Conservation (phyloP, 192 early-diverging fungal genomes). For the Chytriomyces confervae region DNA sequence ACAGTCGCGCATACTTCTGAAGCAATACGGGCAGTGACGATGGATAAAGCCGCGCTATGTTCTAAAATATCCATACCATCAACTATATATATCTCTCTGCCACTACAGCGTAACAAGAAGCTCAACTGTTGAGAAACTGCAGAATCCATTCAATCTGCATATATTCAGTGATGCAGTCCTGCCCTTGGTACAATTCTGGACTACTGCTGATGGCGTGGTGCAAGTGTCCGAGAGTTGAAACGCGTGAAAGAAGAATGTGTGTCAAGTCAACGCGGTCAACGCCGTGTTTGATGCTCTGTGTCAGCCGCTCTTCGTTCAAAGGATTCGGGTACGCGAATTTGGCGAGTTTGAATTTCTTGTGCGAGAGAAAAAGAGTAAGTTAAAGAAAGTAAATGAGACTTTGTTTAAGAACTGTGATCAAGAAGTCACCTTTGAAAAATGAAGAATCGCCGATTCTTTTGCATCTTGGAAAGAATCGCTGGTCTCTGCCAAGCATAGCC, state of each 20-base stretch:
- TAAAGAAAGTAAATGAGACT: too few species aligned
- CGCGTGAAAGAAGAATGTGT: too few species aligned
- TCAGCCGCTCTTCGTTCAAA: constrained; percentile 20
- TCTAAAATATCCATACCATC: not conserved
- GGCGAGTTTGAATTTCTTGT: not conserved
- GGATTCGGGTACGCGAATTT: constrained; percentile 1
- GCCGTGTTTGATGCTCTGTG: not conserved
- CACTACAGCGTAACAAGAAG: too few species aligned
- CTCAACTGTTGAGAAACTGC: constrained; percentile 19
- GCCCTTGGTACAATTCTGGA: too few species aligned
- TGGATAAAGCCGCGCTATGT: not conserved
- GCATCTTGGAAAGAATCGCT: not conserved
- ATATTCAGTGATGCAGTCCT: not conserved
- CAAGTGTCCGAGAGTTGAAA: too few species aligned
- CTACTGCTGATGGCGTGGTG: too few species aligned
- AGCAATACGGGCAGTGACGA: not conserved
- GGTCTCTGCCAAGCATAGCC: not conserved
- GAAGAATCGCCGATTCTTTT: too few species aligned
- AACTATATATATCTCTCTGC: too few species aligned
- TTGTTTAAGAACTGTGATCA: too few species aligned
- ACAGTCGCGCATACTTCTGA: not conserved
- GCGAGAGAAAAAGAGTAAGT: too few species aligned
- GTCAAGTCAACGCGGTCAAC: too few species aligned
- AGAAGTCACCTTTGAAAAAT: too few species aligned
- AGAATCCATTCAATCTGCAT: constrained; percentile 34